Base-by-base conservation (phyloP, 2,329 filamentous ascomycete species). In the Westerdykella sp. region DNA sequence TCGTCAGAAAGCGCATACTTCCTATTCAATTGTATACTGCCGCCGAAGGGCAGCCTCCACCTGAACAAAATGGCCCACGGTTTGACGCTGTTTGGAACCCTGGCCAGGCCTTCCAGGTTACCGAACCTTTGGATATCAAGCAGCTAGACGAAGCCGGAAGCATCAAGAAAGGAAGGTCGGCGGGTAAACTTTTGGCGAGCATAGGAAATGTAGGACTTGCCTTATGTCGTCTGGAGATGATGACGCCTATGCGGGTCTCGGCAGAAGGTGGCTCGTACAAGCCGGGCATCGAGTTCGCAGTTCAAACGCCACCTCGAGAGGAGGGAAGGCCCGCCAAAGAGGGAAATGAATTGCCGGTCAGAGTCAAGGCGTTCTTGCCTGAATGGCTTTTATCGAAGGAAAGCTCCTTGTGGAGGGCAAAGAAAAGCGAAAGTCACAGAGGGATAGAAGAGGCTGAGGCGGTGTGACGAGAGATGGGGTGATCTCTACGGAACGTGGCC, bases 1-100 rank as follows among this genome's bases (percentile, higher is more conserved):
- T 98, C 13, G 87, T 98, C 34, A 78, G 93, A 48, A 95, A 96
- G 74, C 78, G 93, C 39, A 80, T 97, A 39, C 66, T 98, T 41
- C 93, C 93, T 0, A 82, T 91, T 28, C 70, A 84, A 51, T 60
- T 96, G 13, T 93, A 91, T 64, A 21, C 55, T 52, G 18, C 52
- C 43, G 28, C n/a, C 4, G 39, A 46, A 7, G 13, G 34, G 15
- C n/a, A 39, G 2, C 15, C 50, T 14, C 18, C 18, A 28, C 34
- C 10, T 10, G 4, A 13, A 16, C 12, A 14, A 11, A 18, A 18
- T 15, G n/a, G 3, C 7, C 23, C 45, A 9, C 28, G 36, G 60
- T 44, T 22, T 49, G 25, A 50, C 62, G 31, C 69, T 47, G 60
- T 76, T 4, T 72, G 74, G 2, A 50, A 63, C 69, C 10, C 32